Percentiles rank a stretch among this genome's conserved stretches.
These are phyloP conservation scores for Podaxis carcinomalis DNA, from an alignment of 768 basidiomycete species.

Conservation along the genomic window DNA sequence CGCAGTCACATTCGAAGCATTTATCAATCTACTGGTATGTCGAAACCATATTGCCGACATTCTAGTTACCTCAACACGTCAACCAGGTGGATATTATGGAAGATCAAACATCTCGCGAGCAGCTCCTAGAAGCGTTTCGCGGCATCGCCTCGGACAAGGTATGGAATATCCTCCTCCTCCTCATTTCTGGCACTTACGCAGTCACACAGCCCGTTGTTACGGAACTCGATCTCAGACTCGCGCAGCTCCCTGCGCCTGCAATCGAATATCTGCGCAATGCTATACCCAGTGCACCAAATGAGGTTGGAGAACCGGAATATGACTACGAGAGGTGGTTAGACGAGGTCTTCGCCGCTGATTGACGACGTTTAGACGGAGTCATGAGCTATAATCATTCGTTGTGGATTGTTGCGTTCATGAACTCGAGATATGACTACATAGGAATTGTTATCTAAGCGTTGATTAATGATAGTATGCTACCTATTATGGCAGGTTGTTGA, in stretches of 20 bases:
- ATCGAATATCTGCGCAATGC: constrained; percentile 81
- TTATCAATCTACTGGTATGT: constrained; percentile 85
- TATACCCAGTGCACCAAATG: constrained; percentile 61
- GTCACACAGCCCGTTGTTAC: constrained; percentile 78
- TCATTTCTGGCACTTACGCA: neutral
- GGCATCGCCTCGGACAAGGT: constrained; percentile 91
- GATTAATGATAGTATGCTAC: constrained; percentile 3
- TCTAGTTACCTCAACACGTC: neutral
- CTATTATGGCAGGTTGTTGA: constrained; percentile 12
- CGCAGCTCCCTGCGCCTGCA: constrained; percentile 68
- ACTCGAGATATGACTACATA: neutral
- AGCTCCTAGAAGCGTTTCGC: constrained; percentile 90
- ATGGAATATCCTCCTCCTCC: constrained; percentile 13
- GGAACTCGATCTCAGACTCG: constrained; percentile 85
- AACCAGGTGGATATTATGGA: constrained; percentile 89
- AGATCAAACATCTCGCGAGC: constrained; percentile 90
- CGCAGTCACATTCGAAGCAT: constrained; percentile 89
- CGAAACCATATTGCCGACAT: neutral
- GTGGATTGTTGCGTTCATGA: neutral
- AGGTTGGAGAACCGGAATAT: constrained; percentile 61
- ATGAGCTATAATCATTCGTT: neutral
- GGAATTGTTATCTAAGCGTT: constrained; percentile 9
- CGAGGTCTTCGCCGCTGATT: constrained; percentile 52
- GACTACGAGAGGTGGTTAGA: constrained; percentile 84
- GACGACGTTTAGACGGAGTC: neutral